Evolutionary conservation across 2,329 filamentous ascomycete genomes (phyloP).

Genomic region (Neopestalotiopsis sp.): DNA sequence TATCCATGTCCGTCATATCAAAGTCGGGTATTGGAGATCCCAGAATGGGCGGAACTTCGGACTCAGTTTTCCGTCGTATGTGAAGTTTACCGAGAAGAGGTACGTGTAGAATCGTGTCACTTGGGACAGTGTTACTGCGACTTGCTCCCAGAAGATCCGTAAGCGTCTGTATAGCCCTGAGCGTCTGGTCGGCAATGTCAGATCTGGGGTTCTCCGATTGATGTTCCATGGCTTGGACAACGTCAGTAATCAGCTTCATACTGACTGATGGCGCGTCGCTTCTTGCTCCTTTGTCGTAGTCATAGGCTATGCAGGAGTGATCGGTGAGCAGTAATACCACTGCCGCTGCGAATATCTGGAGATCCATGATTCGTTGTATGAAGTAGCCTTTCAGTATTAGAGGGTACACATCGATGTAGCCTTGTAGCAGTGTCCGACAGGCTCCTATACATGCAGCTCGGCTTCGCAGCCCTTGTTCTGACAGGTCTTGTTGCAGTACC

Average conservation of each 20-base stretch:
- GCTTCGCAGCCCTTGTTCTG: not conserved
- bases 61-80: not conserved
- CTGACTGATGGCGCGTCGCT: not conserved
- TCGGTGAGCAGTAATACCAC: not conserved
- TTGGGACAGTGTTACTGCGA: not conserved
- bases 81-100: constrained; percentile 4
- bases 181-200: not conserved
- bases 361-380: not conserved
- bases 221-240: not conserved
- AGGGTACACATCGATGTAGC: not conserved
- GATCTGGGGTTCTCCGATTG: not conserved
- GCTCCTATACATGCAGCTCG: not conserved
- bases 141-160: not conserved
- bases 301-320: not conserved
- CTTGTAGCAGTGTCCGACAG: not conserved
- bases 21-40: not conserved
- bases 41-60: not conserved
- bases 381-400: constrained; percentile 2
- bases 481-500: not conserved
- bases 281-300: not conserved
- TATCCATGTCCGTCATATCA: not conserved
- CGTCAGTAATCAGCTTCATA: not conserved
- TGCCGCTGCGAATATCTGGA: not conserved
- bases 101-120: not conserved
- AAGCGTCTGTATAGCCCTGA: not conserved